These are phyloP conservation scores for Candida bentonensis DNA, from an alignment of 805 yeast species.

Conservation along the genomic window DNA sequence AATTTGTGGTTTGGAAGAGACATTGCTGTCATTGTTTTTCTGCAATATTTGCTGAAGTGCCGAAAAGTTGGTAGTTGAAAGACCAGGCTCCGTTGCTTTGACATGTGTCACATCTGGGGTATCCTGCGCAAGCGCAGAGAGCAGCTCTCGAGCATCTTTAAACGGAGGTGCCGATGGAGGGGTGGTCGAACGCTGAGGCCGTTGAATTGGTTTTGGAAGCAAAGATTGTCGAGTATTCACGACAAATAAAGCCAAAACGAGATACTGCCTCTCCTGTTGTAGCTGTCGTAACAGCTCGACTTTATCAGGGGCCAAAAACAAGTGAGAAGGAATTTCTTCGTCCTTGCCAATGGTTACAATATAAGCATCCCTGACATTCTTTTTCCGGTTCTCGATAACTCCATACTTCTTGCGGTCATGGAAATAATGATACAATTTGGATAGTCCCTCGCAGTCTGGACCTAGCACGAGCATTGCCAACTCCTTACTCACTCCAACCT, in stretches of 20 bases:
- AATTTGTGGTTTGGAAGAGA: not conserved
- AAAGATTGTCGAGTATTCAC: not conserved
- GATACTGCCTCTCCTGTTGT: not conserved
- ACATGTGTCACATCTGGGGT: too few relatives aligned
- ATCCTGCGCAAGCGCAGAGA: not conserved
- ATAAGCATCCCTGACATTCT: slow-evolving; percentile 50
- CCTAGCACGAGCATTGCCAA: slow-evolving; percentile 36
- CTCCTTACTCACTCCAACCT: slow-evolving; percentile 32
- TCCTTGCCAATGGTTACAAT: slow-evolving; percentile 28
- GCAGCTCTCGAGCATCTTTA: not conserved
- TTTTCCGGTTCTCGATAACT: slow-evolving; percentile 37
- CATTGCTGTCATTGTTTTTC: not conserved
- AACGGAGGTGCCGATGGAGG: not conserved
- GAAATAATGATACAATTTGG: slow-evolving; percentile 32
- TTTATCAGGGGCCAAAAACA: not conserved
- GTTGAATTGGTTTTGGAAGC: not conserved
- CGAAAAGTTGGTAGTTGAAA: not conserved
- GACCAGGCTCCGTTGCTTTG: too few relatives aligned
- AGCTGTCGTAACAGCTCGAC: not conserved
- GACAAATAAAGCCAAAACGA: not conserved
- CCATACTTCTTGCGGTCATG: slow-evolving; percentile 37
- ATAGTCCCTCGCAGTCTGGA: slow-evolving; percentile 13
- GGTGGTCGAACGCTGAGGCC: not conserved
- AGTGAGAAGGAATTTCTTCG: slow-evolving; percentile 5
- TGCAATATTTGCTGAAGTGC: not conserved